Evolutionary conservation across 495 filamentous ascomycete species (phyloP).

Genomic region (Bryoglossum gracile): DNA sequence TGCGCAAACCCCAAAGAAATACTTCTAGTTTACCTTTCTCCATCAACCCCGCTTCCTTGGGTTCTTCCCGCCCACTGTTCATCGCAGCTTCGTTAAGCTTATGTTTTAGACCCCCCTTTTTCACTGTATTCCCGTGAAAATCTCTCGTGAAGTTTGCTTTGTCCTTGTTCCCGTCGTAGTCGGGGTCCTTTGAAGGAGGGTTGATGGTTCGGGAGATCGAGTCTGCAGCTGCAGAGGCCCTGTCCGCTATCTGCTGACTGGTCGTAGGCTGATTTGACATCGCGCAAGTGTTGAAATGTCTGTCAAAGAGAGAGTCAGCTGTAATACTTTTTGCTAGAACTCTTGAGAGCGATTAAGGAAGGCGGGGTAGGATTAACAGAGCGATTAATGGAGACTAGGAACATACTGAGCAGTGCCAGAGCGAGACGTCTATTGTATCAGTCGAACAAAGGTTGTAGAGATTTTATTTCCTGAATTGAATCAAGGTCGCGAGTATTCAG

Average conservation of each 20-base stretch:
- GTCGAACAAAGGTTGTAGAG: no score
- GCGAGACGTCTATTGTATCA: no score
- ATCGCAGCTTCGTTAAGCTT: conserved; percentile 17
- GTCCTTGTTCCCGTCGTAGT: conserved; percentile 10
- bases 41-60: conserved; percentile 3
- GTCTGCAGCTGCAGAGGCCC: background rate
- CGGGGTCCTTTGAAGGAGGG: background rate
- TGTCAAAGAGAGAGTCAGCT: no score
- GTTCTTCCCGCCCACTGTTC: background rate
- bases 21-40: conserved; percentile 15
- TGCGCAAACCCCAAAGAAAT: background rate
- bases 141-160: conserved; percentile 15
- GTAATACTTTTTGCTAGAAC: no score
- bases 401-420: no score
- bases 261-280: conserved; percentile 18
- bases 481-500: no score
- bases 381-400: no score
- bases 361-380: no score
- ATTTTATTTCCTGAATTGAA: no score
- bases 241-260: conserved; percentile 7
- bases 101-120: conserved; percentile 20
- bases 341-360: no score
- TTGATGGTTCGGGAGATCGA: background rate
- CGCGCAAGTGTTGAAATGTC: no score
- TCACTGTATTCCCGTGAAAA: conserved; percentile 11